Conservation (phyloP, 768 basidiomycete genomes). For the Termitomyces sp. region DNA sequence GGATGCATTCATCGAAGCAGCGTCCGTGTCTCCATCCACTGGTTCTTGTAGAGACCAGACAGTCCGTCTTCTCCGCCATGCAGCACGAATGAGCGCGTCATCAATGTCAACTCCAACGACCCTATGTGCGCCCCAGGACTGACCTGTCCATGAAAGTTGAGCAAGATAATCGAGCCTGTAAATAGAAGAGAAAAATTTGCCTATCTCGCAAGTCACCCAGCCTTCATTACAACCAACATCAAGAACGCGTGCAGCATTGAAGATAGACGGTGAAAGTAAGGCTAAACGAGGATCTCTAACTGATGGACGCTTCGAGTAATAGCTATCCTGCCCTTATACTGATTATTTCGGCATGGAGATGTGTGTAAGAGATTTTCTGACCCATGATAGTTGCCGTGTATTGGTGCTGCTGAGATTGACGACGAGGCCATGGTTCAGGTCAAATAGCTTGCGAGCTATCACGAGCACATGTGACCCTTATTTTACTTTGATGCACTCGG, state of each 20-base stretch:
- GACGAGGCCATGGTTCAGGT: not conserved
- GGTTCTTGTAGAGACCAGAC: conserved; percentile 69
- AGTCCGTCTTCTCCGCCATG: conserved; percentile 65
- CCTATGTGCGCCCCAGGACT: conserved; percentile 51
- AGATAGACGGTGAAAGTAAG: conserved; percentile 48
- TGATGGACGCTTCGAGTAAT: conserved; percentile 70
- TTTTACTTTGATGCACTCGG: too few species aligned
- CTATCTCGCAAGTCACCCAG: conserved; percentile 82
- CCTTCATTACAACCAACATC: conserved; percentile 90
- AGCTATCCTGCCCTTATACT: conserved; percentile 33
- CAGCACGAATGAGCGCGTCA: conserved; percentile 60
- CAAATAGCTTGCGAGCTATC: not conserved
- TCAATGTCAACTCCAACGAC: conserved; percentile 88
- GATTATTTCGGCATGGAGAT: not conserved
- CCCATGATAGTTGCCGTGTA: conserved; percentile 76
- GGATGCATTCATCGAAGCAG: not conserved
- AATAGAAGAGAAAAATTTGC: conserved; percentile 27
- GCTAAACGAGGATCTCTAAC: conserved; percentile 59
- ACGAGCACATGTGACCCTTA: not conserved
- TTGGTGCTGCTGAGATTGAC: conserved; percentile 23
- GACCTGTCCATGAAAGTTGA: conserved; percentile 37
- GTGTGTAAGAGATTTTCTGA: conserved; percentile 19
- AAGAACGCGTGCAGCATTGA: conserved; percentile 55
- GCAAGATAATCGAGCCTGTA: not conserved
- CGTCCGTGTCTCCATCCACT: not conserved